Base-by-base conservation (phyloP, 2,329 filamentous ascomycete species). In the Cordyceps sp. region DNA sequence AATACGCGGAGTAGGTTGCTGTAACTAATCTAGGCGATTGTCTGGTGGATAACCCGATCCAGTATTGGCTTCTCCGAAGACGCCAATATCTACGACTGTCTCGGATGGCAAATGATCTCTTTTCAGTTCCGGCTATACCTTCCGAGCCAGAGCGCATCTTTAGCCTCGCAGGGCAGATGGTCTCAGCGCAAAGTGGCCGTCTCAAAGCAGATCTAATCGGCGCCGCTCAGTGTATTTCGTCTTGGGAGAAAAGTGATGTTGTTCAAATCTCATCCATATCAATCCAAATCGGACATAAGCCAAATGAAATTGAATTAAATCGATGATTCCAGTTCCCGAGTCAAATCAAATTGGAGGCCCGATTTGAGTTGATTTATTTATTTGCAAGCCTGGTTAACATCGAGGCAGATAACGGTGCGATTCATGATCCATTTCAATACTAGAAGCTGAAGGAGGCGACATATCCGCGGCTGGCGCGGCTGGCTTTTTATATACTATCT, bases 1-100 rank as follows among this genome's bases (percentile, higher is more conserved):
- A 36, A 21, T 32, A 36, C 22, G 21, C 20, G 15, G 34, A 36
- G 30, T 36, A 30, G 34, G 30, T 33, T 19, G 26, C 30, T 18
- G 32, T 14, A 17, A 25, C 26, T 15, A 29, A 35, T 23, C 33
- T 29, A 14, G 25, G 33, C 15, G 29, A 35, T 35, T 35, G 33
- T 18, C 25, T 35, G 26, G 33, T 35, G 26, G 30, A 35, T 21
- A 15, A 32, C 23, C 29, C 33, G 18, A 32, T 35, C 29, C 29
- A 32, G 17, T 32, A 32, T 27, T 29, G 30, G 33, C 24, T 35
- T 24, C 30, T 32, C 19, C 33, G 30, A 25, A 21, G 33, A 29
- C 25, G 26, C 15, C 33, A 35, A 26, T 32, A 32, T 27, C 33
- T 24, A 27, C 33, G 33, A 13, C 25, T 35, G 19, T 35, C 33